Evolutionary conservation across 352 stramenopile genomes (phyloP).

Genomic region (Globisporangium radiosum): DNA sequence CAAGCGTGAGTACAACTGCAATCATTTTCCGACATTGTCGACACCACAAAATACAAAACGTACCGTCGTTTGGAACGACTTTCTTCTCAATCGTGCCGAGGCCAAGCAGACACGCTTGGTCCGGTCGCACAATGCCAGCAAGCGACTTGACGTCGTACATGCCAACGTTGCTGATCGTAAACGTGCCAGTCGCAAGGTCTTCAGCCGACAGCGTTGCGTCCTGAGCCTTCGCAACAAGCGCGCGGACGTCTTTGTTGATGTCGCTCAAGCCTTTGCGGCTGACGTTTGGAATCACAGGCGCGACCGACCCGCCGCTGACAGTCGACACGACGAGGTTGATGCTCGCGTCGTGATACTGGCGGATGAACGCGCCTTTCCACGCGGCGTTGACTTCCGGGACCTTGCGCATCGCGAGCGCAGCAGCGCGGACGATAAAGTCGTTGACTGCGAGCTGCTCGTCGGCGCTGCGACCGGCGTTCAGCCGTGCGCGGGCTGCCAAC

Average conservation of each 20-base stretch:
- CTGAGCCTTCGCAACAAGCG: constrained; percentile 42
- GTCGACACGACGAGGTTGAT: constrained; percentile 90
- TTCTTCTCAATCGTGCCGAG: constrained; percentile 94
- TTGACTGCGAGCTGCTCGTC: constrained; percentile 95
- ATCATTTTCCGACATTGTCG: not conserved
- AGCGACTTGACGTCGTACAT: constrained; percentile 95
- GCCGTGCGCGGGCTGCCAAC: constrained; percentile 82
- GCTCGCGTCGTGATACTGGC: constrained; percentile 93
- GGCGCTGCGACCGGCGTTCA: constrained; percentile 91
- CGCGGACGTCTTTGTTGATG: constrained; percentile 86
- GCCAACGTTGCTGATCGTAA: constrained; percentile 96
- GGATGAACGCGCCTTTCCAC: constrained; percentile 89
- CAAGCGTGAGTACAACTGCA: not conserved
- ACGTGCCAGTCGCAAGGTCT: constrained; percentile 87
- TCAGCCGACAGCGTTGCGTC: constrained; percentile 29
- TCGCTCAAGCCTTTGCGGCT: constrained; percentile 85
- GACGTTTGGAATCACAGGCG: constrained; percentile 93
- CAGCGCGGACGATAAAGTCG: constrained; percentile 96
- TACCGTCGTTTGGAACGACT: constrained; percentile 88
- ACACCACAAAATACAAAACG: constrained; percentile 1
- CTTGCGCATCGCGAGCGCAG: constrained; percentile 94
- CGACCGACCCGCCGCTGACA: constrained; percentile 85
- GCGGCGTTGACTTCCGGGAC: constrained; percentile 91
- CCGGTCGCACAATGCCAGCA: constrained; percentile 90
- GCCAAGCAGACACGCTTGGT: constrained; percentile 92